Evolutionary conservation across 2,329 filamentous ascomycete species (phyloP).

Genomic region (Biscogniauxia sp.): DNA sequence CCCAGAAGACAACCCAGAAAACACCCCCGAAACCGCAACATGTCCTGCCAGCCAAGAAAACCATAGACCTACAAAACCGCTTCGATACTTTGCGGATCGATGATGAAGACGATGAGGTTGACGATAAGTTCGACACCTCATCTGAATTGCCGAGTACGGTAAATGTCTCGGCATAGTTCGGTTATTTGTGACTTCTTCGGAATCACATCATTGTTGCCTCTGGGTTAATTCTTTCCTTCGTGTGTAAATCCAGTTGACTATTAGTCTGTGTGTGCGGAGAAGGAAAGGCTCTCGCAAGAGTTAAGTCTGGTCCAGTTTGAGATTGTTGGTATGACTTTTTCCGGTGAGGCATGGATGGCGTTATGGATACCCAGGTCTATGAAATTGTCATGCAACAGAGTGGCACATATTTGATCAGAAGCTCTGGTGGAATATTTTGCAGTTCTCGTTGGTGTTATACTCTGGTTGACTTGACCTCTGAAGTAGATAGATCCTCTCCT

Average conservation of each 20-base stretch:
- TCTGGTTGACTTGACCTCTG: not conserved
- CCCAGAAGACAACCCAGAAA: constrained; percentile 19
- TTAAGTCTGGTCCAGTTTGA: not conserved
- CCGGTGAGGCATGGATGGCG: not conserved
- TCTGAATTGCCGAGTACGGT: constrained; percentile 29
- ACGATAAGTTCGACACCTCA: constrained; percentile 32
- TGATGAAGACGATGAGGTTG: constrained; percentile 29
- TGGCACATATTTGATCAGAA: not conserved
- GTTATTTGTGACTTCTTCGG: not conserved
- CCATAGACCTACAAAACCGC: constrained; percentile 21
- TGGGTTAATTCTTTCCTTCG: not conserved
- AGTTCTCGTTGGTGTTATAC: not conserved
- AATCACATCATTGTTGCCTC: not conserved
- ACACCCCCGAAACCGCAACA: constrained; percentile 11
- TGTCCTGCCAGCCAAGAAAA: constrained; percentile 9
- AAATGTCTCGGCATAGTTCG: constrained; percentile 20
- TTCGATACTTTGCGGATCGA: constrained; percentile 31
- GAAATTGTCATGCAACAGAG: not conserved
- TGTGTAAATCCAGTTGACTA: not conserved
- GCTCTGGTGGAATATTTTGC: not conserved
- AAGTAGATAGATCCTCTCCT: not conserved
- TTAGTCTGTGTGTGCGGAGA: not conserved
- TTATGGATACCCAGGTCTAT: constrained; percentile 4
- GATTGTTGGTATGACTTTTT: not conserved
- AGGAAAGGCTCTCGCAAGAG: not conserved